Evolutionary conservation across 2,329 filamentous ascomycete species (phyloP).

Genomic region (Raffaelea ambrosiae): DNA sequence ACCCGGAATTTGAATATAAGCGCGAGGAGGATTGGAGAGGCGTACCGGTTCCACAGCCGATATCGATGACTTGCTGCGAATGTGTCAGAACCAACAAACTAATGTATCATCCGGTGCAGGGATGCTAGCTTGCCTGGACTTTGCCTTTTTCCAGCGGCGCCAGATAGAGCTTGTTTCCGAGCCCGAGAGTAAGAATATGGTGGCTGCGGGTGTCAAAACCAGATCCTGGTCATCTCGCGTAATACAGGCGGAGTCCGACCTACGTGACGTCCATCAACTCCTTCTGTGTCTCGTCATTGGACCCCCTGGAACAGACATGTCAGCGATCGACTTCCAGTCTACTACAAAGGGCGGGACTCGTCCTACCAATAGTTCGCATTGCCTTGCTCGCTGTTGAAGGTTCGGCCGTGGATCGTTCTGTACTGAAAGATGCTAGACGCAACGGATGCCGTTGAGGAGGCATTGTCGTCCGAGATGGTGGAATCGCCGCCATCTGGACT

Average conservation of each 20-base stretch:
- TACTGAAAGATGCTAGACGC: slow-evolving; percentile 6
- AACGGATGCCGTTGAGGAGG: slow-evolving; percentile 3
- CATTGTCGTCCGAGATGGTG: slow-evolving; percentile 8
- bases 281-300: slow-evolving; percentile 22
- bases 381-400: slow-evolving; percentile 5
- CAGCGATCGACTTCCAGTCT: background rate
- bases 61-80: slow-evolving; percentile 31
- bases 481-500: too few species aligned
- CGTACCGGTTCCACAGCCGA: slow-evolving; percentile 40
- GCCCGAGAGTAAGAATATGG: slow-evolving; percentile 15
- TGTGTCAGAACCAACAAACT: background rate
- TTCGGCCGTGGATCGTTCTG: slow-evolving; percentile 4
- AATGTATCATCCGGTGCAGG: too few species aligned
- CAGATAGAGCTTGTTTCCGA: slow-evolving; percentile 16
- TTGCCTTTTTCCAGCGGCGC: slow-evolving; percentile 16
- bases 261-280: slow-evolving; percentile 22
- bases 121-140: background rate
- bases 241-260: too few species aligned
- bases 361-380: slow-evolving; percentile 4
- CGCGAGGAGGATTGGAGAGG: too few species aligned
- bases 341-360: background rate
- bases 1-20: too few species aligned
- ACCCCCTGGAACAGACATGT: slow-evolving; percentile 6
- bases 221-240: too few species aligned
- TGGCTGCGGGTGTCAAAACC: too few species aligned